Evolutionary conservation across 179 eudicot genomes (phyloP).

Genomic region (Monotropa hypopitys): DNA sequence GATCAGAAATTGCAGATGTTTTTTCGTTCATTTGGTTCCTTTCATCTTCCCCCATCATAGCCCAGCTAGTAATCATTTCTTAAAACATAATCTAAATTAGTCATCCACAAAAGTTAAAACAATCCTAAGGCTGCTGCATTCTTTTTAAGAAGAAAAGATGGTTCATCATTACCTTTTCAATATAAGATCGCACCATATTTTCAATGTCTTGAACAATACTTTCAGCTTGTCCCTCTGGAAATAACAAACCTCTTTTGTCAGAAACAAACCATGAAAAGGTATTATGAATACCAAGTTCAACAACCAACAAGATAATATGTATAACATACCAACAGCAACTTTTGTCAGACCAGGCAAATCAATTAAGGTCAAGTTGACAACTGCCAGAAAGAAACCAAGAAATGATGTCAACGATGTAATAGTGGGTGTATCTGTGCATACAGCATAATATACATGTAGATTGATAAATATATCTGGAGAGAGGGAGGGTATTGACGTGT

Average conservation of each 20-base stretch:
- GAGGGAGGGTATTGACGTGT: not conserved
- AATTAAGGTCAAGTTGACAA: constrained; percentile 81
- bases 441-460: not conserved
- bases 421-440: not conserved
- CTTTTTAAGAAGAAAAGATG: not conserved
- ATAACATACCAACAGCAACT: constrained; percentile 76
- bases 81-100: not conserved
- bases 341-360: constrained; percentile 92
- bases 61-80: not conserved
- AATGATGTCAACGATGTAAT: constrained; percentile 6
- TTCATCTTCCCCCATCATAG: not conserved
- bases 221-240: constrained; percentile 85
- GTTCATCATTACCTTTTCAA: constrained; percentile 52
- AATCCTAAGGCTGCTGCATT: not conserved
- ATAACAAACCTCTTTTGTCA: not conserved
- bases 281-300: not conserved
- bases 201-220: constrained; percentile 78
- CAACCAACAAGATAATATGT: not conserved
- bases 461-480: not conserved
- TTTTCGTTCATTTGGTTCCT: not conserved
- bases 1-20: not conserved
- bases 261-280: not conserved
- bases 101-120: not conserved
- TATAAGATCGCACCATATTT: constrained; percentile 76
- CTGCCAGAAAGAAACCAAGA: constrained; percentile 26